Base-by-base conservation (phyloP, 306 rosid genomes). In the Acacia melanoxylon region DNA sequence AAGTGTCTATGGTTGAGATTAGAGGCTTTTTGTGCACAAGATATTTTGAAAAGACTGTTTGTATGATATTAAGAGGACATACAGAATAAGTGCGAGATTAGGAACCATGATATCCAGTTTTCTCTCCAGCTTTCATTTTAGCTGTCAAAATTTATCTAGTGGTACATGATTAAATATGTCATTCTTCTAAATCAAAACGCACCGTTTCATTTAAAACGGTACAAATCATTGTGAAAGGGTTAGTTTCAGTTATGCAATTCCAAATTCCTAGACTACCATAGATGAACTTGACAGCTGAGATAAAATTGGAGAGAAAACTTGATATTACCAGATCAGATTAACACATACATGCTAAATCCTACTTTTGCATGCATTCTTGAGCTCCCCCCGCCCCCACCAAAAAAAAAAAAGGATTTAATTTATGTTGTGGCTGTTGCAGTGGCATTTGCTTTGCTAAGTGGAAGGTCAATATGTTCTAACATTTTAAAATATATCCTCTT, bases 391-490 rank as follows among this genome's bases (percentile, higher is more conserved):
- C 7, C 40, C 40, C 37, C 37, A 4, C 37, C 51, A 49, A n/a
- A 29, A 29, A 29, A 29, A 1, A 29, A 29, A 29, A 1, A 29
- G 2, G 29, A 25, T 33, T 81, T 67, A 63, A 63, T 24, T 71
- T 10, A 61, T 77, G 68, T 63, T 72, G 58, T 77, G 19, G 45
- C n/a, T 10, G 62, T 66, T 72, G 67, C 59, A 52, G 46, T 61
- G 52, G 19, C 52, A 49, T 45, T 45, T 45, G 13, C 51, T 45
- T 11, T 45, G 51, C 51, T 45, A 45, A 45, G 51, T 69, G 72
- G 52, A 37, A 19, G 59, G 59, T 29, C 29, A 58, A n/a, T 84
- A 56, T 48, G 12, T 24, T 45, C 72, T 81, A 77, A 76, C 20
- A 52, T 11, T n/a, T 44, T 68, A 44, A 63, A 42, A 56, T 59